These are phyloP conservation scores for Neoboletus brunneissimus DNA, from an alignment of 768 basidiomycete species.

Conservation along the genomic window DNA sequence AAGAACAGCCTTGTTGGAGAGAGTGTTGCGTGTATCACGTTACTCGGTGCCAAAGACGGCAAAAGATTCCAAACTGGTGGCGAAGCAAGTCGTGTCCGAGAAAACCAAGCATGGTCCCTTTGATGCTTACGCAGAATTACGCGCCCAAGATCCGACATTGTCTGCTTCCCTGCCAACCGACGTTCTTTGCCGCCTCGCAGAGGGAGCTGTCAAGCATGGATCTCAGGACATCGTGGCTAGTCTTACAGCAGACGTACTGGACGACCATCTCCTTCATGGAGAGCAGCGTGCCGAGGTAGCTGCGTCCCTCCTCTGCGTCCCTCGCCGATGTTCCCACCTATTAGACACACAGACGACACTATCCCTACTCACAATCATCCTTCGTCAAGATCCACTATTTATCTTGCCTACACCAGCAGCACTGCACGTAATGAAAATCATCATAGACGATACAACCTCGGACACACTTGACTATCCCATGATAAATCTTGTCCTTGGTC, in stretches of 20 bases:
- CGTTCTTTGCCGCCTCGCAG: constrained; percentile 30
- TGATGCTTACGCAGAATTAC: constrained; percentile 28
- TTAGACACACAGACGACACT: constrained; percentile 24
- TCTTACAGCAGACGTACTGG: constrained; percentile 42
- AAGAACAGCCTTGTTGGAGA: constrained; percentile 23
- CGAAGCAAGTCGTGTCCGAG: constrained; percentile 6
- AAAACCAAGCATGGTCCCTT: constrained; percentile 25
- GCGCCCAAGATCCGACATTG: constrained; percentile 22
- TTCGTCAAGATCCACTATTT: constrained; percentile 11
- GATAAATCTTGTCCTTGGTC: constrained; percentile 28
- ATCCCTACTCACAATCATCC: constrained; percentile 21
- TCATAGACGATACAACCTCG: constrained; percentile 16
- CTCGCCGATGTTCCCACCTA: constrained; percentile 15
- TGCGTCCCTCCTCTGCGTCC: constrained; percentile 23
- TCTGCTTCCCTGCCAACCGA: constrained; percentile 25
- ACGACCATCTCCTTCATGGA: constrained; percentile 18
- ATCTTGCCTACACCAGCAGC: constrained; percentile 13
- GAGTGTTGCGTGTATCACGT: constrained; percentile 27
- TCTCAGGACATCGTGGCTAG: constrained; percentile 34
- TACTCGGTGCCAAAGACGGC: constrained; percentile 23
- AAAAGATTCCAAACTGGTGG: constrained; percentile 10
- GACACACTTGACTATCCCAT: constrained; percentile 20
- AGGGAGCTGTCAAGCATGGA: constrained; percentile 31
- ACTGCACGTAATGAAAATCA: constrained; percentile 21
- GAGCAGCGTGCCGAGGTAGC: constrained; percentile 27